Evolutionary conservation across 257 asterid genomes (phyloP), one percentile per base, ranked within the genome.

Genomic region (Salvia miltiorrhiza): DNA sequence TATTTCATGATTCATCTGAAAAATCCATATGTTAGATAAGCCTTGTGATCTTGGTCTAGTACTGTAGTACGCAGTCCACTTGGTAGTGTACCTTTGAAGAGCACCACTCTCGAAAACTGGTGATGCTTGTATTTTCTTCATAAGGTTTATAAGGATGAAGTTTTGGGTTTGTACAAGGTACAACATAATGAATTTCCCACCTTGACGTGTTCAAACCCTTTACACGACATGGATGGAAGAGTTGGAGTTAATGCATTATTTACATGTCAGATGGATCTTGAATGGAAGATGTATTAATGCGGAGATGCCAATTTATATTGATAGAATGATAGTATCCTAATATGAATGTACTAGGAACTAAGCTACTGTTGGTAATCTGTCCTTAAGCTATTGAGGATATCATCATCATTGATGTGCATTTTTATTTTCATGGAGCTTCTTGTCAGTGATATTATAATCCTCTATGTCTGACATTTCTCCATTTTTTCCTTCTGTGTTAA

Each of bases 21-120:
- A n/a, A n/a, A n/a, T n/a, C 35, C 35, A 30, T 30, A 28, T 43
- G 56, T 40, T 57, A 17, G 65, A 72, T 50, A 62, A 62, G 41
- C 45, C 2, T 50, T 16, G 17, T 17, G 70, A 61, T 45, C 17
- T 35, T 37, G 10, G 44, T 16, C 11, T 14, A 6, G 53, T 5
- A 19, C 24, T 73, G 12, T 28, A 20, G 32, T 41, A 30, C 58
- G 32, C 9, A 44, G 53, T 52, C 23, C 65, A 62, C 57, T 52
- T 63, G 50, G 40, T 55, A 72, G 61, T 60, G 48, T 44, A 71
- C 55, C 63, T 60, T 37, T 23, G 10, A 20, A 57, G 39, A 55
- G 59, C 24, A 59, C 45, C 23, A n/a, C 16, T 61, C 35, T 71
- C 33, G 35, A 20, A 61, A 47, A 50, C 23, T 37, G 32, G 45